phyloP scores from a whole-genome alignment of 1,139 yeast genomes.

The Candida labiduridarum region DNA sequence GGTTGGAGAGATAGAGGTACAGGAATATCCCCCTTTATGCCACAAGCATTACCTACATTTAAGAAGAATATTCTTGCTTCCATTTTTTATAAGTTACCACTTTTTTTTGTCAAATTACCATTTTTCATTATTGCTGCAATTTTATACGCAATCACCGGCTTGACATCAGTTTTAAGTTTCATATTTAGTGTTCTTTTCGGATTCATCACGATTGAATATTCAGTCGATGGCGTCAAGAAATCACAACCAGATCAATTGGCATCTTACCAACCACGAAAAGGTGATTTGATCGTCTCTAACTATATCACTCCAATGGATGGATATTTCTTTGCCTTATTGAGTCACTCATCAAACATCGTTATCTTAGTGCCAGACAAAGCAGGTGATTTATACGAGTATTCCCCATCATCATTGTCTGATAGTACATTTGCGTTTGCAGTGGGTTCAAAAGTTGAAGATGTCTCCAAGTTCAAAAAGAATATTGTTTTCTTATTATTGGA shows the following conservation, averaged over 20 bases:
- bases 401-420: constrained; percentile 36
- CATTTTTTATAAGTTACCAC: constrained; percentile 16
- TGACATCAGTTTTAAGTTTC: constrained; percentile 19
- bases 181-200: constrained; percentile 26
- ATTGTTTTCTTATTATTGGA: constrained; percentile 59
- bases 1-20: constrained; percentile 79
- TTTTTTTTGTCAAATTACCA: constrained; percentile 31
- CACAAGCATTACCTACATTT: constrained; percentile 31
- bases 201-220: constrained; percentile 34
- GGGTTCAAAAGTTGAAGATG: constrained; percentile 22
- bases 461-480: constrained; percentile 28
- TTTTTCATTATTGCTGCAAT: constrained; percentile 23
- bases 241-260: constrained; percentile 36
- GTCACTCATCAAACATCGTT: constrained; percentile 24
- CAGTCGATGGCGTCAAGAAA: constrained; percentile 55
- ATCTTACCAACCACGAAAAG: constrained; percentile 39
- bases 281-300: constrained; percentile 54
- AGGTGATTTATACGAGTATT: constrained; percentile 39
- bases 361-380: constrained; percentile 47
- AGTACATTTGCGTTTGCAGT: constrained; percentile 29
- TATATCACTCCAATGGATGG: constrained; percentile 60
- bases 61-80: constrained; percentile 8
- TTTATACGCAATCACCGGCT: constrained; percentile 20
- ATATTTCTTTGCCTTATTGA: constrained; percentile 23
- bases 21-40: constrained; percentile 80